Conservation (phyloP, 2,329 filamentous ascomycete species). For the Arthrobotrys iridis region DNA sequence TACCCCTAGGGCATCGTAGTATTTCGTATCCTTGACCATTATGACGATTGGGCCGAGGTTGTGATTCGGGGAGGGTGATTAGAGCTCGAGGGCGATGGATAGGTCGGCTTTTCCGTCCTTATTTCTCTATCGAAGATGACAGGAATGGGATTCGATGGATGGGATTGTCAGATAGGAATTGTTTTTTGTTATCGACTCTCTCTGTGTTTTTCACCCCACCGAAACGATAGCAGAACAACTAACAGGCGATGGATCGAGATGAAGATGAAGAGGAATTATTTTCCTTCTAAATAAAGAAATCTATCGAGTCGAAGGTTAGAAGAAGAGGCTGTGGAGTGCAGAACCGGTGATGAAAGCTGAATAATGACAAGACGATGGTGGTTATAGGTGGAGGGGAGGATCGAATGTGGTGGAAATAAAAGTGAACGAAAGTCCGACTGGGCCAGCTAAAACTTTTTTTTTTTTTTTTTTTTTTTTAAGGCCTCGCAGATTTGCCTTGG, state of each 20-base stretch:
- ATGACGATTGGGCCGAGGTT: conserved; percentile 60
- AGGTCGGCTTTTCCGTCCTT: too few relatives aligned
- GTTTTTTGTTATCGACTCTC: conserved; percentile 26
- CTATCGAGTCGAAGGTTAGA: conserved; percentile 25
- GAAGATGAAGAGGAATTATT: neutral
- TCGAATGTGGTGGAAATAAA: conserved; percentile 53
- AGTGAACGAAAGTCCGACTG: conserved; percentile 1
- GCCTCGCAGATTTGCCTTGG: conserved; percentile 9
- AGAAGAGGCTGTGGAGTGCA: neutral
- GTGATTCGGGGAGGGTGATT: conserved; percentile 11
- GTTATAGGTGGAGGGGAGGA: conserved; percentile 2
- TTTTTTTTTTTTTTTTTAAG: neutral
- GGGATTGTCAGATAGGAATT: conserved; percentile 23
- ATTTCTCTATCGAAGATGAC: neutral
- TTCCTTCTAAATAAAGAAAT: neutral
- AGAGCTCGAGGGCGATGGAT: conserved; percentile 15
- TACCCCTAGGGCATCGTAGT: conserved; percentile 82
- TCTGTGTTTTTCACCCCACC: conserved; percentile 29
- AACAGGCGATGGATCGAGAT: neutral
- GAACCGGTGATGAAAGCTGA: conserved; percentile 14
- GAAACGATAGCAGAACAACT: neutral
- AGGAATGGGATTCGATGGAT: conserved; percentile 15
- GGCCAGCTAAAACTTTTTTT: conserved; percentile 17
- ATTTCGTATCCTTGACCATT: conserved; percentile 82
- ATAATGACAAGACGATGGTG: conserved; percentile 4